Percentiles rank a stretch among this genome's conserved stretches.
Conservation (phyloP, 805 yeast species). For the Wickerhamiella sergipiensis region DNA sequence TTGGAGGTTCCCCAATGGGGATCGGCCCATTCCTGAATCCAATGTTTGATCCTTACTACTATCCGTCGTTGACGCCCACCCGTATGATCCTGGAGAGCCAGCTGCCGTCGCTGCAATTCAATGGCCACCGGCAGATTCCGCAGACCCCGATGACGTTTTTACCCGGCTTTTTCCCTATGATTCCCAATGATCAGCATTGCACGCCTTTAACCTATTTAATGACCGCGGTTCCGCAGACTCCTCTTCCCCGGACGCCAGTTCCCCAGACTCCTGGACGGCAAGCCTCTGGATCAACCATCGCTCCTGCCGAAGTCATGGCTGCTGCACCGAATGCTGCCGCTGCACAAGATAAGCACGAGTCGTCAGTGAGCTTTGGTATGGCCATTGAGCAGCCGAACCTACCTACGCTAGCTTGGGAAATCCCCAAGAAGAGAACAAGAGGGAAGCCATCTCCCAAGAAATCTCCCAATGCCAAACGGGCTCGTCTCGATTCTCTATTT, state of each 20-base stretch:
- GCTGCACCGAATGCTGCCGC: not conserved
- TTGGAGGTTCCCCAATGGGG: not conserved
- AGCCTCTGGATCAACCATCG: too few relatives aligned
- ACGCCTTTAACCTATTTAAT: not conserved
- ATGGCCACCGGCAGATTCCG: not conserved
- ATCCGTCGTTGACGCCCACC: not conserved
- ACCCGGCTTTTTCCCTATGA: not conserved
- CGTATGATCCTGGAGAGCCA: not conserved
- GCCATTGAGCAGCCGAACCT: not conserved
- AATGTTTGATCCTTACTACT: not conserved
- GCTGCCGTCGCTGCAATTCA: not conserved
- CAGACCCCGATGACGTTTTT: not conserved
- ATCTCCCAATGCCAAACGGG: too few relatives aligned
- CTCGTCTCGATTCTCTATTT: too few relatives aligned
- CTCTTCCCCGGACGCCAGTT: not conserved
- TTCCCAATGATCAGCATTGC: not conserved
- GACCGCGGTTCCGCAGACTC: not conserved
- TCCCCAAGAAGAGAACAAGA: not conserved
- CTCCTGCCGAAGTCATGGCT: not conserved
- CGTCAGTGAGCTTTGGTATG: not conserved
- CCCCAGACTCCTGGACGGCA: not conserved
- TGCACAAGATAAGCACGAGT: too few relatives aligned
- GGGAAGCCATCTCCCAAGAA: not conserved
- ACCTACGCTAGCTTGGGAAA: not conserved
- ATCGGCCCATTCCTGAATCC: not conserved